Conservation (phyloP, 2,329 filamentous ascomycete species). For the Graphilbum fragrans region DNA sequence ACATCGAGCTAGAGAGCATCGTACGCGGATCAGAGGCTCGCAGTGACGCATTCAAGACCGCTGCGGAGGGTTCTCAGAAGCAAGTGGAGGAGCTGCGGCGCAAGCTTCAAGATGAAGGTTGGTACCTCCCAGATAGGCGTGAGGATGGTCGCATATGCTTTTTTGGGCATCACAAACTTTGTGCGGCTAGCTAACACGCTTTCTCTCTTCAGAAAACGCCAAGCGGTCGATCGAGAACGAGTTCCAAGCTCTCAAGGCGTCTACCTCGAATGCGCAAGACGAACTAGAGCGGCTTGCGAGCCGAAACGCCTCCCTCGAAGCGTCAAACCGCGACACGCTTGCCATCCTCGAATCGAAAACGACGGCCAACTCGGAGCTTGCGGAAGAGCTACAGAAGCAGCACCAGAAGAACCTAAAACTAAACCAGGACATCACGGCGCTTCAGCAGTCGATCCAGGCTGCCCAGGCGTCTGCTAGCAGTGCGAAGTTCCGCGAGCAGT, state of each 20-base stretch:
- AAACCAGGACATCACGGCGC: constrained; percentile 64
- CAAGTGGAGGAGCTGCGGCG: constrained; percentile 72
- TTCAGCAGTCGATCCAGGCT: constrained; percentile 76
- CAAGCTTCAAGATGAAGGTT: constrained; percentile 75
- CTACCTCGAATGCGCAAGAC: constrained; percentile 59
- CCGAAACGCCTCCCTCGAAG: constrained; percentile 76
- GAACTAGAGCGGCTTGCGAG: constrained; percentile 67
- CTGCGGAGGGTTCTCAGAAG: constrained; percentile 70
- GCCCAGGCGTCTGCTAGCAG: constrained; percentile 69
- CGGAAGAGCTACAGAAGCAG: constrained; percentile 75
- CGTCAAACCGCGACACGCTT: constrained; percentile 83
- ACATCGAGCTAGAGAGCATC: constrained; percentile 88
- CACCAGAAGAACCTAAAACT: constrained; percentile 81
- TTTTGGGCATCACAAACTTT: background rate
- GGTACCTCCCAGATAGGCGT: background rate
- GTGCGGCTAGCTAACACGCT: constrained; percentile 5
- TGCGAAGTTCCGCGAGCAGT: constrained; percentile 83
- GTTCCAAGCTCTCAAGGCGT: constrained; percentile 64
- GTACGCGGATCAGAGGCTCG: constrained; percentile 75
- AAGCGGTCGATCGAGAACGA: constrained; percentile 70
- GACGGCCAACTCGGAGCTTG: constrained; percentile 70
- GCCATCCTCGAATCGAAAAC: constrained; percentile 85
- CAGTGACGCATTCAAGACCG: constrained; percentile 68
- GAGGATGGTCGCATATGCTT: background rate
- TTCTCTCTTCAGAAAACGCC: constrained; percentile 49